Evolutionary conservation across 2,329 filamentous ascomycete genomes (phyloP).

Genomic region (Ophiocordyceps sinensis): DNA sequence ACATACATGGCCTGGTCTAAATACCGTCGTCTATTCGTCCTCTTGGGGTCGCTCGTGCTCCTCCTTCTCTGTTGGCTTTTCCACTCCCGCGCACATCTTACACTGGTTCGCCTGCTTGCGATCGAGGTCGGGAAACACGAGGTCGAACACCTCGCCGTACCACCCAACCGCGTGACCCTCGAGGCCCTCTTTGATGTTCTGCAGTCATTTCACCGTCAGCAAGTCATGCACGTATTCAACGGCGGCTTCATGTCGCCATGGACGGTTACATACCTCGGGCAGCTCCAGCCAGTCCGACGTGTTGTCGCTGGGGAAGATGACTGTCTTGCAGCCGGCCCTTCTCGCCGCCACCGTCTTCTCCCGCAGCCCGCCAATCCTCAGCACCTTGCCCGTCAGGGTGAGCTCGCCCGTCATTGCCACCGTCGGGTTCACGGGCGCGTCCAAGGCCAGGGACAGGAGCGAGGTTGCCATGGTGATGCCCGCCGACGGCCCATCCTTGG

Average conservation of each 20-base stretch:
- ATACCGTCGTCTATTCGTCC: slow-evolving; percentile 14
- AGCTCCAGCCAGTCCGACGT: slow-evolving; percentile 95
- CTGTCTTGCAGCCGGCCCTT: slow-evolving; percentile 78
- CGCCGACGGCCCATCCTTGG: slow-evolving; percentile 84
- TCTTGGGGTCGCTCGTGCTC: slow-evolving; percentile 20
- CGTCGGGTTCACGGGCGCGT: slow-evolving; percentile 64
- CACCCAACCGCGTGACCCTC: slow-evolving; percentile 82
- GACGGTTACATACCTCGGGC: slow-evolving; percentile 59
- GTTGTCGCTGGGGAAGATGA: slow-evolving; percentile 93
- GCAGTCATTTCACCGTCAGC: slow-evolving; percentile 3
- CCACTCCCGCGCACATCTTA: slow-evolving; percentile 43
- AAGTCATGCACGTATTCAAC: not conserved
- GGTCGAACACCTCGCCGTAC: slow-evolving; percentile 87
- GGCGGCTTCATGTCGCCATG: not conserved
- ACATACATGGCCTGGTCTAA: not conserved
- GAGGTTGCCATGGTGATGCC: slow-evolving; percentile 98
- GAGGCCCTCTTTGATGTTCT: slow-evolving; percentile 98
- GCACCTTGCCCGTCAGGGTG: slow-evolving; percentile 90
- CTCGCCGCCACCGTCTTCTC: slow-evolving; percentile 97
- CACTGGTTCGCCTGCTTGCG: slow-evolving; percentile 59
- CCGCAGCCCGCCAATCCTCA: slow-evolving; percentile 82
- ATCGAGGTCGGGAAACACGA: slow-evolving; percentile 78
- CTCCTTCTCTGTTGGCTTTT: slow-evolving; percentile 30
- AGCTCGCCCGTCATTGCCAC: slow-evolving; percentile 97
- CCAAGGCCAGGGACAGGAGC: slow-evolving; percentile 69